A percentile compares a stretch with the other conserved stretches of the same genome.
These are phyloP conservation scores for Cucurbita pepo DNA, from an alignment of 306 rosid genomes.

Conservation along the genomic window DNA sequence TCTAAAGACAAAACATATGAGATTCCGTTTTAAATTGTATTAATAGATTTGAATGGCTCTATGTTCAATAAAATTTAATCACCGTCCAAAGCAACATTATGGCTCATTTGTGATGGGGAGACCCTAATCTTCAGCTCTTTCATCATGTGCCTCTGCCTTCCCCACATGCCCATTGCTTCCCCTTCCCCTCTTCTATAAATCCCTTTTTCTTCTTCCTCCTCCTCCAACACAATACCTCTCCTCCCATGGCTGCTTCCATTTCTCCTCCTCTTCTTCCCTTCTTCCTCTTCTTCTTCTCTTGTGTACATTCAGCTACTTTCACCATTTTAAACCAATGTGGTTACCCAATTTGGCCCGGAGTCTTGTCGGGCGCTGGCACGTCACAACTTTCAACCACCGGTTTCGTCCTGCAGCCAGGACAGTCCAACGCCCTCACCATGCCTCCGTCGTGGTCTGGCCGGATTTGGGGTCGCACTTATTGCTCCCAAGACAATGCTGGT, in stretches of 20 bases:
- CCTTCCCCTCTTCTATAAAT: no score
- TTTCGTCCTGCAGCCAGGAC: conserved; percentile 36
- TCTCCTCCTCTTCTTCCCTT: not conserved
- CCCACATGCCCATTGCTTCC: not conserved
- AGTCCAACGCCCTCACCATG: conserved; percentile 26
- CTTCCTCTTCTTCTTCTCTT: conserved; percentile 13
- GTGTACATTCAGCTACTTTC: conserved; percentile 33
- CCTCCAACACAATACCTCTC: not conserved
- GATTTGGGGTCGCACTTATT: conserved; percentile 63
- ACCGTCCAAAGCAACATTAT: not conserved
- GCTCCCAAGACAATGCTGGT: conserved; percentile 37
- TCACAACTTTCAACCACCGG: conserved; percentile 51
- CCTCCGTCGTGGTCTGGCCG: conserved; percentile 83
- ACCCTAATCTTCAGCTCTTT: not conserved
- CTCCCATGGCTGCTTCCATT: conserved; percentile 13
- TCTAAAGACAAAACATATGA: not conserved
- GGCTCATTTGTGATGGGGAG: no score
- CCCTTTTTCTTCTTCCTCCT: no score
- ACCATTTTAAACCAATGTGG: conserved; percentile 48
- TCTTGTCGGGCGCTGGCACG: conserved; percentile 58
- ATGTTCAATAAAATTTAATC: not conserved
- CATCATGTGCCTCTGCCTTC: not conserved
- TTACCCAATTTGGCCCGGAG: conserved; percentile 78
- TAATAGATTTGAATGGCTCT: not conserved
- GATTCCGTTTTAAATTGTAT: not conserved